A percentile compares a stretch with the other conserved stretches of the same genome.
These are phyloP conservation scores for Sistotremastrum niveocremeum DNA, from an alignment of 768 basidiomycete genomes.

Conservation along the genomic window DNA sequence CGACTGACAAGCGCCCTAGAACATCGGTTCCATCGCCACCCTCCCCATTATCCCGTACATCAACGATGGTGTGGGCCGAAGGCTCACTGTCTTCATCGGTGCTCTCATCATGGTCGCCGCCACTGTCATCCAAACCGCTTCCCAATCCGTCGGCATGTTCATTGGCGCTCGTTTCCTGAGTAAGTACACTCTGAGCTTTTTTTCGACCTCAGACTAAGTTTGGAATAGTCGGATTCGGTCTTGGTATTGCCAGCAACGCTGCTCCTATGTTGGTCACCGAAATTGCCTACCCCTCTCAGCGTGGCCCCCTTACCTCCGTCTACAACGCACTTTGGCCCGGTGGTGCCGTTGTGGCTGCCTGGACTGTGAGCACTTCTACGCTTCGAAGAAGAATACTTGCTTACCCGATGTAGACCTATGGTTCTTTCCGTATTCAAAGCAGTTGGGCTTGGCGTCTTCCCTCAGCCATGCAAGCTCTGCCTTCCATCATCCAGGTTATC, in stretches of 20 bases:
- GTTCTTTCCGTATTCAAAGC: conserved; percentile 43
- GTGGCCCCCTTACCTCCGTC: conserved; percentile 47
- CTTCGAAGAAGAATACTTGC: neutral
- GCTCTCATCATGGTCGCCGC: conserved; percentile 20
- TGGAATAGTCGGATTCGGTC: conserved; percentile 39
- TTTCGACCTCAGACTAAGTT: conserved; percentile 1
- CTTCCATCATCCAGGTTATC: conserved; percentile 16
- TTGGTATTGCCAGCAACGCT: conserved; percentile 47
- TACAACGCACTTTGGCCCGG: conserved; percentile 50
- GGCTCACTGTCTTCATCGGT: conserved; percentile 17
- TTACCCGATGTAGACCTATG: conserved; percentile 34
- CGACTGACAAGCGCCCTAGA: conserved; percentile 5
- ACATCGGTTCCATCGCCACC: conserved; percentile 16
- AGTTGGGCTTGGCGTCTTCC: conserved; percentile 24
- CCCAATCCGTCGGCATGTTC: conserved; percentile 40
- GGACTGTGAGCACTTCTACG: neutral
- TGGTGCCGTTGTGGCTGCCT: conserved; percentile 45
- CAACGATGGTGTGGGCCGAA: conserved; percentile 19
- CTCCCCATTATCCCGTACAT: conserved; percentile 18
- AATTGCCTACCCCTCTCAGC: conserved; percentile 56
- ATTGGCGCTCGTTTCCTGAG: conserved; percentile 32
- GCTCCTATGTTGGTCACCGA: conserved; percentile 58
- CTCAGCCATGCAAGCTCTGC: conserved; percentile 18
- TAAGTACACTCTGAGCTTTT: neutral
- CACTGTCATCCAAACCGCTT: conserved; percentile 18